Evolutionary conservation across 176 grass and related monocot genomes (phyloP).

Genomic region (Hordeum marinum): DNA sequence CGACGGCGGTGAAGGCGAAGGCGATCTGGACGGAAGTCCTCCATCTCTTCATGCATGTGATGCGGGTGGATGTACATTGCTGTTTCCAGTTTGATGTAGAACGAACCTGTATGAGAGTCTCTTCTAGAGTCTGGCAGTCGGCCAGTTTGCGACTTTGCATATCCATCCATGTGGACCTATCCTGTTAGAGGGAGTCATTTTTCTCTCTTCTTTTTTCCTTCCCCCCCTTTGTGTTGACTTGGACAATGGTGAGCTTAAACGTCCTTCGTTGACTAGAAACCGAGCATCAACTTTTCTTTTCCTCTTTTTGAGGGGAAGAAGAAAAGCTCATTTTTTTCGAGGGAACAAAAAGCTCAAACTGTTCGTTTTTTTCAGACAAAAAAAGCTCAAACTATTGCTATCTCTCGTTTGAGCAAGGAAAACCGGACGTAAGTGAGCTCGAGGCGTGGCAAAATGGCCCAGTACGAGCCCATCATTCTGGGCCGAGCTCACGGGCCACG

Average conservation of each 20-base stretch:
- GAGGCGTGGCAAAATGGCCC: not conserved
- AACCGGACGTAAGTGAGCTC: no score
- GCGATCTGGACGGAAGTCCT: not conserved
- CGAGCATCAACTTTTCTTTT: not conserved
- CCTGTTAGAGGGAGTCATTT: not conserved
- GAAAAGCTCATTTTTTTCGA: no score
- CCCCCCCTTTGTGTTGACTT: not conserved
- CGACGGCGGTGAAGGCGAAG: slow-evolving; percentile 59
- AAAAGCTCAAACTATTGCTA: no score
- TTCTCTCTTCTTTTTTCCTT: not conserved
- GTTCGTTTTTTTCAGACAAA: no score
- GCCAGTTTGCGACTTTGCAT: slow-evolving; percentile 6
- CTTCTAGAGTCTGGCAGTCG: not conserved
- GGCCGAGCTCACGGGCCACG: not conserved
- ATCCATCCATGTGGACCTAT: slow-evolving; percentile 1
- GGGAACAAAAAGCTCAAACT: no score
- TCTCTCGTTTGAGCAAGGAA: no score
- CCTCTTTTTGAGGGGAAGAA: no score
- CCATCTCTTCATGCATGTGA: not conserved
- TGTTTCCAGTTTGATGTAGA: slow-evolving; percentile 22
- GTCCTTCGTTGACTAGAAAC: not conserved
- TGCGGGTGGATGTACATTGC: slow-evolving; percentile 42
- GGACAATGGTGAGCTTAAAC: not conserved
- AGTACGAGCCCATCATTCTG: not conserved
- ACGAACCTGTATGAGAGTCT: slow-evolving; percentile 1